These are phyloP conservation scores for Skeletonema grethae DNA, from an alignment of 108 stramenopile species.

Conservation along the genomic window DNA sequence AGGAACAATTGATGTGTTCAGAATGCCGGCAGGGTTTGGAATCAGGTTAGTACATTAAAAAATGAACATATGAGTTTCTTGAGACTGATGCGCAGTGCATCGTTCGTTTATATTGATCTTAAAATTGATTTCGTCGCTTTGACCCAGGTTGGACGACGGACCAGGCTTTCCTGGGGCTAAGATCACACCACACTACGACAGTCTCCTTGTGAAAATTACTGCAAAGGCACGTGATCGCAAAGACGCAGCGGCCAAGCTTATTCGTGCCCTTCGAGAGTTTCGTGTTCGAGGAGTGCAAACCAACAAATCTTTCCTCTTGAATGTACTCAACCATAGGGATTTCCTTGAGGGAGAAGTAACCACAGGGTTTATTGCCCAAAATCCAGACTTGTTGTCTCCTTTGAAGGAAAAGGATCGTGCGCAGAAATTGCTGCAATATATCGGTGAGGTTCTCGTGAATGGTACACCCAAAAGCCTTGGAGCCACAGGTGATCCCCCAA, in stretches of 20 bases:
- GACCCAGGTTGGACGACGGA: conserved; percentile 78
- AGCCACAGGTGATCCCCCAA: conserved; percentile 79
- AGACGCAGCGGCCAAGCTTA: conserved; percentile 75
- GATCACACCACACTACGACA: conserved; percentile 55
- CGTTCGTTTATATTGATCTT: too few species aligned
- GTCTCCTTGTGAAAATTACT: conserved; percentile 87
- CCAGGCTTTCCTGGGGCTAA: conserved; percentile 59
- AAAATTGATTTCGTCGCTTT: too few species aligned
- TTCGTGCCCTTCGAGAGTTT: conserved; percentile 86
- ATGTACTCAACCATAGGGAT: conserved; percentile 86
- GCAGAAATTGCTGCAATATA: conserved; percentile 79
- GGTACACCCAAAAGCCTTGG: conserved; percentile 90
- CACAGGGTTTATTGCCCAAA: conserved; percentile 92
- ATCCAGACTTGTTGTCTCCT: conserved; percentile 75
- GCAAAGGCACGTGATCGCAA: conserved; percentile 77
- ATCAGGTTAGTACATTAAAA: conserved; percentile 64
- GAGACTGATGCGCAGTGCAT: too few species aligned
- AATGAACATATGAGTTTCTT: too few species aligned
- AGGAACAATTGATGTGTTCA: conserved; percentile 90
- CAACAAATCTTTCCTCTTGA: conserved; percentile 86
- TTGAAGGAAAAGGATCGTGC: conserved; percentile 84
- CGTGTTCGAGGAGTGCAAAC: conserved; percentile 89
- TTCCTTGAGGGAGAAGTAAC: conserved; percentile 88
- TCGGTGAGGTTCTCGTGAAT: conserved; percentile 92
- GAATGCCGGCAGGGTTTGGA: conserved; percentile 92